Base-by-base conservation (phyloP, 129 eudicot species). In the Artemisia argyi region DNA sequence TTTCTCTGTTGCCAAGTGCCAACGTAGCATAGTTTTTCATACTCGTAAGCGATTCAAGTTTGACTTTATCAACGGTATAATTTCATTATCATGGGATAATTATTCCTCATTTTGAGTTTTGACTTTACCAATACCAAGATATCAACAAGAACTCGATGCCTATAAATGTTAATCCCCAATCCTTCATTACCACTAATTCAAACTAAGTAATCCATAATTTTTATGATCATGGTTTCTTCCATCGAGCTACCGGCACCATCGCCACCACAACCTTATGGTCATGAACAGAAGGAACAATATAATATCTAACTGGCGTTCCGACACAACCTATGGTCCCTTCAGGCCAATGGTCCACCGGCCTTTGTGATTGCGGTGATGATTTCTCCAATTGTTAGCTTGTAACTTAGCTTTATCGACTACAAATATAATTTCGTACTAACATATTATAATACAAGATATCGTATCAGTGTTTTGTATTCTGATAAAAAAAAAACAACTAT, bases 331-430 rank as follows among this genome's bases (percentile, higher is more conserved):
- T 47, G 84, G 2, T 7, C 74, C 32, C 71, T 53, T 6, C 15
- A 2, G 67, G 72, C 18, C 76, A 71, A 15, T 85, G 90, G 86
- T 88, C 96, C 30, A 64, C 83, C 0, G 89, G 86, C 18, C 89
- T 89, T n/a, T 89, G 77, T 62, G 96, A 71, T 66, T 86, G 97
- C 66, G 71, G 69, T 53, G 75, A 80, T 32, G 92, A 88, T 76
- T 68, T 65, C 56, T 15, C 72, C 10, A 83, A 78, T 53, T 91
- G 96, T 91, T 84, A 79, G 89, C 68, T 57, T 65, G 26, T 22
- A 54, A 16, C 44, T 4, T 11, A 30, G 53, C 15, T 76, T 0
- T 4, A 8, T 17, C 28, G 0, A 4, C 30, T 42, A 54, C 13
- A 14, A 47, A 39, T 32, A 32, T 32, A 4, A 19, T 18, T 65